Conservation (phyloP, 2,329 filamentous ascomycete species). For the Fusarium denticulatum region DNA sequence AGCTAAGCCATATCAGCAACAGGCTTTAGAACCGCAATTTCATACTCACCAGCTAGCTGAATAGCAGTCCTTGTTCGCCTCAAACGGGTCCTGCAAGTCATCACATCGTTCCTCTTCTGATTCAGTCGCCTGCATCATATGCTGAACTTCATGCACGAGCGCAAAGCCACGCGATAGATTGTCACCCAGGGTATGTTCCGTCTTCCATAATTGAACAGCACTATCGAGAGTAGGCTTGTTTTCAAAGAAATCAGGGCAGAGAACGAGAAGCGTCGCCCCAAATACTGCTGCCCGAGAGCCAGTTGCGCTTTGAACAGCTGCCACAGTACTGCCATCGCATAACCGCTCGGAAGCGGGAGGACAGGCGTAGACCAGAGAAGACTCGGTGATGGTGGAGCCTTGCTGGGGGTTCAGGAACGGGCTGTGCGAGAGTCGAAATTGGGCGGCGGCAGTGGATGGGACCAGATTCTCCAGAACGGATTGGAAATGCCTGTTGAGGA, state of each 20-base stretch:
- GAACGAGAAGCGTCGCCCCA: background rate
- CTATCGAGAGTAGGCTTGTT: background rate
- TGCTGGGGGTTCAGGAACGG: background rate
- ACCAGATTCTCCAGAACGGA: background rate
- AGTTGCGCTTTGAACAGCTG: background rate
- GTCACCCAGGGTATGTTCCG: background rate
- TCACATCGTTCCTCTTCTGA: background rate
- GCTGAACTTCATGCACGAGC: background rate
- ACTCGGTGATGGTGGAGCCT: background rate
- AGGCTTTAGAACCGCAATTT: accelerated
- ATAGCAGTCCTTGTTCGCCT: background rate
- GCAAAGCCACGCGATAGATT: background rate
- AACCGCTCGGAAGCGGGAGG: background rate
- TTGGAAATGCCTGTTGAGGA: background rate
- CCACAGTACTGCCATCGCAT: background rate
- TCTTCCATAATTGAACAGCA: background rate
- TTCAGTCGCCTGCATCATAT: background rate
- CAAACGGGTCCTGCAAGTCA: background rate
- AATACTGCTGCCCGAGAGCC: background rate
- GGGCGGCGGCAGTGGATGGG: background rate
- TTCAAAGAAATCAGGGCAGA: background rate
- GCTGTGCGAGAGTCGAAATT: background rate
- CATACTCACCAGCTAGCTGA: background rate
- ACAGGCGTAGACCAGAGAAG: background rate
- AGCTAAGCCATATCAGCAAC: background rate